Base-by-base conservation (phyloP, 73 alveolate species). In the Paraurostyla sp. region DNA sequence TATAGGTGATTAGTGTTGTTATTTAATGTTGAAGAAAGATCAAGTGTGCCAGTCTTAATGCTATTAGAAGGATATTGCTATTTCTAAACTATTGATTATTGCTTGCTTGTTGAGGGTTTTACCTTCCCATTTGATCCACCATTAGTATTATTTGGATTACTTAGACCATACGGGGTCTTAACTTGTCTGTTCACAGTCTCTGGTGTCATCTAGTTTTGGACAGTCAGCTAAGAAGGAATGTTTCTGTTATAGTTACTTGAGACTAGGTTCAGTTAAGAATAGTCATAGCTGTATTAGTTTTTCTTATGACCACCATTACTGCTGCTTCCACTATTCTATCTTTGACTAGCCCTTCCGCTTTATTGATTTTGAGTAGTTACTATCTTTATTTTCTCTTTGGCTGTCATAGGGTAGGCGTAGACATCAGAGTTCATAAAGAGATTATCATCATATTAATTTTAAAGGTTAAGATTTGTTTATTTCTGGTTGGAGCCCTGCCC, bases 201-300 rank as follows among this genome's bases (percentile, higher is more conserved):
- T 38, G 82, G 82, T 20, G 82, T 65, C 82, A 65, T 65, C 16
- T 65, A 40, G 1, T 56, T 38, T 11, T 65, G 33, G 13, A 30
- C 29, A 11, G 56, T 38, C 36, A 4, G 36, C 25, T 33, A 38
- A n/a, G 58, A 38, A 18, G 82, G 82, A 2, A 65, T 58, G 41
- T 65, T 65, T 0, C 82, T 23, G 25, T 65, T 65, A 38, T 65
- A 65, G 25, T 65, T 65, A 1, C 41, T 9, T 6, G 82, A 65
- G 1, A 35, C 82, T 16, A 65, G 3, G 25, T 65, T 65, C 4
- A 65, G 13, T 0, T 65, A 4, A 36, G 16, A 4, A 38, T 18
- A 13, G 25, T 65, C 82, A 65, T 65, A 30, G 58, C 82, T 65
- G 23, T 36, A 65, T 22, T 65, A 38, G 25, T 65, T 65, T 38